Conservation (phyloP, 2,329 filamentous ascomycete genomes). For the Sporothrix brunneoviolacea region DNA sequence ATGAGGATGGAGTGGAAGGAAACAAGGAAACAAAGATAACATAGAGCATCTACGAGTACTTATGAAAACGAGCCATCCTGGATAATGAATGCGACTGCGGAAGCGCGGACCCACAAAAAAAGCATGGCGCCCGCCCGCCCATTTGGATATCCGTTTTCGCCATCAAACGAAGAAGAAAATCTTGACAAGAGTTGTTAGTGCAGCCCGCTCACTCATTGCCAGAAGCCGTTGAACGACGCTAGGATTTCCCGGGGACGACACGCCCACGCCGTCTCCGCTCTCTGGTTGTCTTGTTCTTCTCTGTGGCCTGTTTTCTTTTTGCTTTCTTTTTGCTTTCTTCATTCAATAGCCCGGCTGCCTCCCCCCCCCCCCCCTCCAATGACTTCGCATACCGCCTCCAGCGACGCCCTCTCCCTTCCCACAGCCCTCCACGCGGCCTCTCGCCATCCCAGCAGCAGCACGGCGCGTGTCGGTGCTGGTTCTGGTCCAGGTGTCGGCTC, state of each 20-base stretch:
- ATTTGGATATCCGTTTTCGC: neutral
- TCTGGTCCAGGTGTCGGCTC: slow-evolving; percentile 1
- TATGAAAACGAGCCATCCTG: neutral
- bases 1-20: neutral
- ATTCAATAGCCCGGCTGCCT: neutral
- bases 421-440: slow-evolving; percentile 5
- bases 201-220: too few relatives aligned
- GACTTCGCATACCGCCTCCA: neutral
- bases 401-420: slow-evolving; percentile 10
- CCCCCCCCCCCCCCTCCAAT: neutral
- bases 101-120: slow-evolving; percentile 5
- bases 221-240: slow-evolving; percentile 1
- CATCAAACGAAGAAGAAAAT: too few relatives aligned
- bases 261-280: neutral
- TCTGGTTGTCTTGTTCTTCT: neutral
- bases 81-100: neutral
- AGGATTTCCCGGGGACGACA: neutral
- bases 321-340: neutral
- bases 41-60: too few relatives aligned
- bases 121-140: neutral
- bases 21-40: too few relatives aligned
- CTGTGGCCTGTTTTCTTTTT: neutral
- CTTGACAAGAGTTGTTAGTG: too few relatives aligned
- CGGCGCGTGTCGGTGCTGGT: neutral
- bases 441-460: neutral